Base-by-base conservation (phyloP, 805 yeast species). In the Starmerella stellata region DNA sequence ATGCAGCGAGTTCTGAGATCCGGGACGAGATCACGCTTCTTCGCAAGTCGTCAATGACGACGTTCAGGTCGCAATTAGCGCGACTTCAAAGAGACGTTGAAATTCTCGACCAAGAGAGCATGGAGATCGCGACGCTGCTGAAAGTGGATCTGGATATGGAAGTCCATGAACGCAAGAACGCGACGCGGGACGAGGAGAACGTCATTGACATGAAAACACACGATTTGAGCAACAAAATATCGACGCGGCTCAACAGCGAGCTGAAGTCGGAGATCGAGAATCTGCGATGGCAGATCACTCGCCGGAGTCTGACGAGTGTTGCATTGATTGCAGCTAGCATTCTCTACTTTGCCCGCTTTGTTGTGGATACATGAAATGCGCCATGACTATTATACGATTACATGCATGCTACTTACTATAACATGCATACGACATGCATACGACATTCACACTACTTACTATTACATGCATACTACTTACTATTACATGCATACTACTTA, bases 1-100 rank as follows among this genome's bases (percentile, higher is more conserved):
- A 83, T 53, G 92, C 95, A 24, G 94, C 95, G 0, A 81, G 81
- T 44, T 76, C 85, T 39, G 96, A 87, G 55, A 59, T 87, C 28
- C 59, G 77, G 36, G 80, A 78, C 34, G 94, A 83, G 49, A 70
- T 83, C 19, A 73, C 76, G 30, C 67, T 75, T 30, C 69, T 77
- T 23, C 62, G 95, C 46, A 83, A 77, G 45, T 61, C 64, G 11
- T 79, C 80, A 44, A 63, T 78, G 38, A 74, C 74, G 46, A 76
- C 74, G 38, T 64, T 76, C 38, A 72, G 77, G 18, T 69, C 73
- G 42, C 72, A 74, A 34, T 69, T 78, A 31, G 75, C 78, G 42
- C 68, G 72, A 5, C 53, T 87, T 34, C 81, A 79, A 45, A 64
- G 93, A 31, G 77, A 76, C 38, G 70, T 77, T 44, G 75, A 75